Evolutionary conservation across 2,329 filamentous ascomycete genomes (phyloP).

Genomic region (Celoporthe dispersa): DNA sequence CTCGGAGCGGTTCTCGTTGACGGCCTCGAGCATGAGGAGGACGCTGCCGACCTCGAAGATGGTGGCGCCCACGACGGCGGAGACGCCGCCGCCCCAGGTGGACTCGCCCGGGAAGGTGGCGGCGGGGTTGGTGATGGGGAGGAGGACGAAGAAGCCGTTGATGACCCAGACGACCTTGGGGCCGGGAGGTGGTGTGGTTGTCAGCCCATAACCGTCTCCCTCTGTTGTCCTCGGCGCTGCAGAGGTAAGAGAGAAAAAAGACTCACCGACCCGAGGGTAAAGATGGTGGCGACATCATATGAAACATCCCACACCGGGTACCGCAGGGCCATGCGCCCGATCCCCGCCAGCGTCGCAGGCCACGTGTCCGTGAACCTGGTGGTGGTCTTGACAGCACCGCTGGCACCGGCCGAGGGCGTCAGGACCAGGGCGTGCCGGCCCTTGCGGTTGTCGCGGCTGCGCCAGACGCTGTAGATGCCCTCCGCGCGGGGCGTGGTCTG

Average conservation of each 20-base stretch:
- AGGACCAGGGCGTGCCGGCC: slow-evolving; percentile 43
- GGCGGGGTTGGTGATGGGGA: slow-evolving; percentile 58
- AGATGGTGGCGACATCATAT: slow-evolving; percentile 46
- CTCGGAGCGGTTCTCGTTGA: slow-evolving; percentile 67
- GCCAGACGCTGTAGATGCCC: slow-evolving; percentile 44
- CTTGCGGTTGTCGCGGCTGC: slow-evolving; percentile 49
- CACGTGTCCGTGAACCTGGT: slow-evolving; percentile 35
- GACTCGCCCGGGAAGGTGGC: slow-evolving; percentile 60
- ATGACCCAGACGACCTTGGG: slow-evolving; percentile 55
- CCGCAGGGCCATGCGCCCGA: slow-evolving; percentile 42
- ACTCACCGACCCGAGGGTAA: slow-evolving; percentile 40
- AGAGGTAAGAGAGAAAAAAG: no score
- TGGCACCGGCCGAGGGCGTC: slow-evolving; percentile 25
- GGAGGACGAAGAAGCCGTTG: slow-evolving; percentile 67
- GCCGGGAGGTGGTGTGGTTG: no score
- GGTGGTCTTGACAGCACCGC: slow-evolving; percentile 7
- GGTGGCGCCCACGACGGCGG: slow-evolving; percentile 69
- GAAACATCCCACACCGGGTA: slow-evolving; percentile 49
- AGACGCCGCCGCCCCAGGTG: slow-evolving; percentile 60
- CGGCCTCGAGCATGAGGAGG: slow-evolving; percentile 67
- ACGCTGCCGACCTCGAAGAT: slow-evolving; percentile 69
- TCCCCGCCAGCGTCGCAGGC: slow-evolving; percentile 34
- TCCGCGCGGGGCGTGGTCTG: neutral
- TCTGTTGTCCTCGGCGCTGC: no score
- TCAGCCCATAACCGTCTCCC: no score